Percentiles rank a stretch among this genome's conserved stretches.
phyloP scores from a whole-genome alignment of 2,329 filamentous ascomycete genomes.

The Verticillium isaacii region DNA sequence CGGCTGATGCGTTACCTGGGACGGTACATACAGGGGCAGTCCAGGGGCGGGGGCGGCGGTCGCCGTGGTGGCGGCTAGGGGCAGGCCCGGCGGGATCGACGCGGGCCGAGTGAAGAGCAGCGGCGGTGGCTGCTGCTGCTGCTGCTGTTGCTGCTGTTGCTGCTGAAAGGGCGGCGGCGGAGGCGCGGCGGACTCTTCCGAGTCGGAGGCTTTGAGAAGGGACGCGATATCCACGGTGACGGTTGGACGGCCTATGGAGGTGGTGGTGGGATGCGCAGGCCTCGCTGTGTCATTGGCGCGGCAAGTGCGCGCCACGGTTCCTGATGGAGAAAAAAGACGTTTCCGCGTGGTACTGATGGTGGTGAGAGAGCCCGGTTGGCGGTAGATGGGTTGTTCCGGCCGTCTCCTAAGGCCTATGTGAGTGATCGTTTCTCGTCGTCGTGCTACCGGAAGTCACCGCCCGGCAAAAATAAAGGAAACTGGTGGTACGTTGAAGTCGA shows the following conservation, averaged over 20 bases:
- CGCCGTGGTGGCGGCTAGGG: constrained; percentile 17
- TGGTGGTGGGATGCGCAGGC: constrained; percentile 7
- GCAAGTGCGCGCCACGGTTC: constrained; percentile 10
- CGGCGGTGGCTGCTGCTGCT: background rate
- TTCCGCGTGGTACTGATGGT: background rate
- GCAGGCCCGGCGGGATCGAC: background rate
- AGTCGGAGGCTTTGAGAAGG: constrained; percentile 73
- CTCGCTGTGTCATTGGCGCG: constrained; percentile 23
- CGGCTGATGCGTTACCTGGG: constrained; percentile 1
- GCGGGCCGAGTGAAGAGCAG: background rate
- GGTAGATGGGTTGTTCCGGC: constrained; percentile 7
- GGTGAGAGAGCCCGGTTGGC: background rate
- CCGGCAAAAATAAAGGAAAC: background rate
- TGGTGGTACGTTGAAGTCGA: background rate
- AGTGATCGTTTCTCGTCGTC: constrained; percentile 3
- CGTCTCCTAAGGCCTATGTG: constrained; percentile 5
- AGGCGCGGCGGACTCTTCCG: constrained; percentile 61
- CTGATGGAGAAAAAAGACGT: background rate
- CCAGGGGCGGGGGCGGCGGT: constrained; percentile 12
- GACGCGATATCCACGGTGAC: constrained; percentile 93
- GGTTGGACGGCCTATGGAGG: constrained; percentile 35
- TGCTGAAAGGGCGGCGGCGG: constrained; percentile 14
- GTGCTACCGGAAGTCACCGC: background rate
- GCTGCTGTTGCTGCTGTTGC: background rate
- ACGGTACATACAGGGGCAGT: constrained; percentile 11